Evolutionary conservation across 2,329 filamentous ascomycete species (phyloP), one percentile per base, ranked within the genome.

Genomic region (Lasiodiplodia sp.): DNA sequence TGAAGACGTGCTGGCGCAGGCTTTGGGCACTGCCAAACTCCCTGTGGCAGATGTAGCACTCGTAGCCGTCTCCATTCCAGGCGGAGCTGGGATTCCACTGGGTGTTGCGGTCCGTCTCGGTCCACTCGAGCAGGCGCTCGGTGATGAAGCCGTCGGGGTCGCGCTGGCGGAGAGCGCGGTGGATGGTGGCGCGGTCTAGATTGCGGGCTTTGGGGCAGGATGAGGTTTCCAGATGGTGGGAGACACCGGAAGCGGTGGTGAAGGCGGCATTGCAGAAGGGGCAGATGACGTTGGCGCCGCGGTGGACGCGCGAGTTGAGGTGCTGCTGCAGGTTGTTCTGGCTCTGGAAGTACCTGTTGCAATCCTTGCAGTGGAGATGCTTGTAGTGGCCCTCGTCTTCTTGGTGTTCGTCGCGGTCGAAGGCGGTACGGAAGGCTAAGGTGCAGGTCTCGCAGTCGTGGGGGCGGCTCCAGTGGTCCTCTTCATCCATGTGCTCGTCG

Each of bases 161-260:
- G 1, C 80, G 78, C 16, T 73, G 69, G 2, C 82, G 81, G 8
- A 90, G 76, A 12, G 81, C 73, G 0, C 73, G 70, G 74, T 85
- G 84, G 4, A 90, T 79, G 2, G 71, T 75, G 11, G 87, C 82
- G 11, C 85, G 84, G 72, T 86, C 83, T 1, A 89, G 53, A 2
- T 71, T 66, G 0, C 74, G 77, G 0, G 86, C 85, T 0, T 75
- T 75, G 0, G 82, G 81, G 64, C 88, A 91, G 0, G 80, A 76
- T n/a, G 85, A 84, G 0, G 72, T 77, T 71, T 91, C 89, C 0
- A 91, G 76, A 70, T 91, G 87, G 73, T 88, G 81, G 0, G 79
- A 73, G 4, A 90, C 71, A 4, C 87, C 88, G 0, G 84, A 86
- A 1, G 87, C 86, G 0, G 84, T 84, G 11, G 82, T 77, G 70